phyloP scores from a whole-genome alignment of 257 asterid genomes.

The Solanum clarkiae region DNA sequence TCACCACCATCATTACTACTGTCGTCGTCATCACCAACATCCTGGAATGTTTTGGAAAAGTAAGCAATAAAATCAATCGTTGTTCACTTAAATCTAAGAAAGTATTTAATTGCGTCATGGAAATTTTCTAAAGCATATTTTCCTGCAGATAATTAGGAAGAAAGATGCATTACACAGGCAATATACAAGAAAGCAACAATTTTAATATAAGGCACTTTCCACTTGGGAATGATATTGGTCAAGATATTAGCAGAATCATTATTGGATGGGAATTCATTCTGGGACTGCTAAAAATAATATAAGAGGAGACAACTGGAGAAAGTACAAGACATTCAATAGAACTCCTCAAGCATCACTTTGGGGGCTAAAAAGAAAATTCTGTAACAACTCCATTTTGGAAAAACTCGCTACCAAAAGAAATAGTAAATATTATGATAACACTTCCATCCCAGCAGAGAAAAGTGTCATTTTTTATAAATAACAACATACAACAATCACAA shows the following conservation, averaged over 20 bases:
- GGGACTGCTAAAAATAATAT: background rate
- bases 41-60: background rate
- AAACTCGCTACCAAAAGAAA: background rate
- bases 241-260: background rate
- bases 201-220: background rate
- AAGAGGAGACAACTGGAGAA: background rate
- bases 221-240: background rate
- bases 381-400: background rate
- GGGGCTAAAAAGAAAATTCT: background rate
- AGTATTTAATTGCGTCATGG: background rate
- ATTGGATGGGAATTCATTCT: background rate
- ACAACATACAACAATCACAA: background rate
- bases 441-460: background rate
- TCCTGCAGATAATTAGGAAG: background rate
- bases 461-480: background rate
- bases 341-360: background rate
- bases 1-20: slow-evolving; percentile 21
- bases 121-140: background rate
- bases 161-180: background rate
- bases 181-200: background rate
- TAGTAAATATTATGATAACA: background rate
- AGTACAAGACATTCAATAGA: background rate
- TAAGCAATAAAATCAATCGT: background rate
- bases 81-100: background rate
- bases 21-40: background rate